Base-by-base conservation (phyloP, 306 rosid species). In the Sindora glabra region DNA sequence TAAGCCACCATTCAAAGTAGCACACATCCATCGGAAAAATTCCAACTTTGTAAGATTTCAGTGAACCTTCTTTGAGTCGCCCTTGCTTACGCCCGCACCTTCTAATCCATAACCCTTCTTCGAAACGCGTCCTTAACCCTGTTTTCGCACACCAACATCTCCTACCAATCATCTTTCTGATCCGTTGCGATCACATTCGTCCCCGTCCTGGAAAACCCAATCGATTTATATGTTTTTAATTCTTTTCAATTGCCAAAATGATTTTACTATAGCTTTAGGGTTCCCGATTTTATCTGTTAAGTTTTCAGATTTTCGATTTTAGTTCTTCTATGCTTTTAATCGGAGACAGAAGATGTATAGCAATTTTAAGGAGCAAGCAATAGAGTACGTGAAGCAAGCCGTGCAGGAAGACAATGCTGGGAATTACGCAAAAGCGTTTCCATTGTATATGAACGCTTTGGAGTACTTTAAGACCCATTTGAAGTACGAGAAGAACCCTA, bases 301-400 rank as follows among this genome's bases (percentile, higher is more conserved):
- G 9, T 22, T 48, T 24, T 12, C 10, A 9, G 12, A 24, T 54
- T 41, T 30, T 8, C 24, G 10, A 48, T 21, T 29, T 25, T 2
- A 13, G 10, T 48, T 32, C 39, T 54, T 59, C 57, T 67, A 72
- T 75, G 79, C 68, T 57, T 64, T 71, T 40, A 56, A 32, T 42
- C 26, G 14, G 36, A 52, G 27, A 58, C 23, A 13, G 64, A 71
- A 62, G 71, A 94, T 94, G 99, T 94, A 94, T 52, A 94, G 99
- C 89, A 94, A 94, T 83, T 94, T 89, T 72, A 94, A 89, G 74
- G 99, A 94, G 76, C 99, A 89, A 61, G 99, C 99, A 10, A 94
- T 94, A 21, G 99, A 89, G 81, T 94, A 73, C 83, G 99, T 89
- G 74, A 89, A 89, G 68, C 99, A 94, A 64, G 99, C 99, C 22